Base-by-base conservation (phyloP, 352 stramenopile genomes). In the Phytophthora pini region DNA sequence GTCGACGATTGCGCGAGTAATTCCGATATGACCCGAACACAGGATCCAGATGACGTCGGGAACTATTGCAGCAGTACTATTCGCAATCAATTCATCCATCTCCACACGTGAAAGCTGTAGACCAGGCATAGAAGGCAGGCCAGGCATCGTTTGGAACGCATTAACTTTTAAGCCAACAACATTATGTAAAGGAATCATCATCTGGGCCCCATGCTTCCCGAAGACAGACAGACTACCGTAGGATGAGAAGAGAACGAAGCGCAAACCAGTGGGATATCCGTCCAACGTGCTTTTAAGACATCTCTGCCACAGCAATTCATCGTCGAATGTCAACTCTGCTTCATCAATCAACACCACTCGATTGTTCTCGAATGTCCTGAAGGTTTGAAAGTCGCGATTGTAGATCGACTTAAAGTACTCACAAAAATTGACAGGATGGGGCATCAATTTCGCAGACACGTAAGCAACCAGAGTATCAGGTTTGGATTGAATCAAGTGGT, bases 171-270 rank as follows among this genome's bases (percentile, higher is more conserved):
- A 56, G 56, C 17, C 61, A 77, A 72, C 62, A 27, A 24, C 70
- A 74, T 73, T 65, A 13, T 57, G 1, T 34, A 53, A 20, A 54
- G 61, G 59, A 7, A 76, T 55, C 20, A 63, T 3, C 44, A 69
- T 61, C 31, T 57, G 47, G 61, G 43, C 54, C 54, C 52, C 56
- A 56, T 59, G 45, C 8, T 53, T 64, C 24, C 57, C 41, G 53
- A 70, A 41, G n/a, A 51, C 24, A 29, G 40, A 3, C 50, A 49
- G 50, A 17, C 56, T 64, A n/a, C 44, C 46, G 59, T 66, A 71
- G 10, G 67, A 75, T 43, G 55, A 68, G 10, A 75, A 70, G 46
- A 75, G 36, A 67, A 75, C 61, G 40, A 71, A 71, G 17, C 61
- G 41, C 24, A 75, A 48, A 15, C 60, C 38, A 49, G 61, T 29